Conservation (phyloP, 225 moss, liverwort and hornwort genomes). For the Sphagnum tenellum region DNA sequence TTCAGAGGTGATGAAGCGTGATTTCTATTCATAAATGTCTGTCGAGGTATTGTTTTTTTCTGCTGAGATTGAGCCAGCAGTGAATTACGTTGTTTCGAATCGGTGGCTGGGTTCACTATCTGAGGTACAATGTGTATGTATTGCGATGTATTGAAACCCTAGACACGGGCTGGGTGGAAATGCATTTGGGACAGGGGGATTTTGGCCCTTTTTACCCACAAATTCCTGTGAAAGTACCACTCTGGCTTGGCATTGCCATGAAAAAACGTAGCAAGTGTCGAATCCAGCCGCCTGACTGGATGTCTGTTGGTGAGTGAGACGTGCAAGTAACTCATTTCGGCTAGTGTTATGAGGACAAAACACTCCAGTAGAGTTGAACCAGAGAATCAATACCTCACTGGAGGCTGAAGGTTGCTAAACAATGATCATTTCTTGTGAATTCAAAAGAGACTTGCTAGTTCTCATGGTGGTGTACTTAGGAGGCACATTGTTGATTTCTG, state of each 20-base stretch:
- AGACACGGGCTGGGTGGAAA: background rate
- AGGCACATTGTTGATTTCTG: no score
- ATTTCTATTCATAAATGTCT: background rate
- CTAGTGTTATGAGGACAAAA: no score
- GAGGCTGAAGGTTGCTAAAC: no score
- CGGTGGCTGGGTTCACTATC: background rate
- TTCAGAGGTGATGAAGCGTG: background rate
- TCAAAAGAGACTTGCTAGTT: no score
- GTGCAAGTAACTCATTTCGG: background rate
- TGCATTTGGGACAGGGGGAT: conserved; percentile 50
- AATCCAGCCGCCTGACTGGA: conserved; percentile 87
- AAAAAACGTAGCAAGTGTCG: conserved; percentile 93
- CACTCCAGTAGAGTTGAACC: no score
- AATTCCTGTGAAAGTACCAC: conserved; percentile 79
- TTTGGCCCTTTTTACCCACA: conserved; percentile 95
- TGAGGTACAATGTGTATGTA: background rate
- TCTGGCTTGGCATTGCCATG: conserved; percentile 95
- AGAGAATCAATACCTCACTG: no score
- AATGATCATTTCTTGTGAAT: no score
- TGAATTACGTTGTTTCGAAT: no score
- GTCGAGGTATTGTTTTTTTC: no score
- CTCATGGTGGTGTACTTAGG: no score
- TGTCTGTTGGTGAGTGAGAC: conserved; percentile 65
- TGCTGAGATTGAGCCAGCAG: no score
- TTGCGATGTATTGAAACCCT: background rate